Base-by-base conservation (phyloP, 176 grass and related monocot genomes). In the Oryza punctata region DNA sequence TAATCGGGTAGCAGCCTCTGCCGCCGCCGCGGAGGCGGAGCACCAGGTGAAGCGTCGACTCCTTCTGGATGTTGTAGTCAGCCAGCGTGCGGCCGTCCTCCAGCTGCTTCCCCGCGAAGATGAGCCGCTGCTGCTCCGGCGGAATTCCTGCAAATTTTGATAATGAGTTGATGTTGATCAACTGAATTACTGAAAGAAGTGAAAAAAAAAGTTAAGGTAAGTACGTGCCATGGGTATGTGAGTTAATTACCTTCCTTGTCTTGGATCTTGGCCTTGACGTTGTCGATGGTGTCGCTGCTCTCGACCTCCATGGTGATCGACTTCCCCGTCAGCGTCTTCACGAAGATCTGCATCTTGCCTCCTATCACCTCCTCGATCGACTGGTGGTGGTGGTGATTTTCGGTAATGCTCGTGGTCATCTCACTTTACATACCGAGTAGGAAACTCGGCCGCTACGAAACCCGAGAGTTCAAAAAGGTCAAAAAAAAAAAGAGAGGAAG, bases 291-390 rank as follows among this genome's bases (percentile, higher is more conserved):
- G 79, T 96, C 93, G 86, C 89, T 96, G 89, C 93, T 94, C 89
- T 96, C 93, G 23, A 99, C 97, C 89, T 99, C 93, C 59, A 99
- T 89, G 1, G 93, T 99, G 91, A 99, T 94, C 46, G 91, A 92
- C 88, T 94, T 99, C 75, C 96, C 97, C 8, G 93, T 99, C 15
- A 94, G 91, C 28, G 96, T 99, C 83, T 96, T 99, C 47, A 99
- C 96, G 78, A 99, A 99, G 80, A 99, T 96, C 91, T 99, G 96
- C 96, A 99, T 96, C 87, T 85, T 71, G 89, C 40, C 9, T 26
- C 11, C n/a, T n/a, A n/a, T 32, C 38, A 5, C 33, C 33, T 35
- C 18, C 60, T 16, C 47, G 49, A 52, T 52, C 49, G 45, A 19
- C 16, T 57, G 52, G 18, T 57, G 57, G 57, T 6, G 57, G 2